These are phyloP conservation scores for Verbena officinalis DNA, from an alignment of 257 asterid species.

Conservation along the genomic window DNA sequence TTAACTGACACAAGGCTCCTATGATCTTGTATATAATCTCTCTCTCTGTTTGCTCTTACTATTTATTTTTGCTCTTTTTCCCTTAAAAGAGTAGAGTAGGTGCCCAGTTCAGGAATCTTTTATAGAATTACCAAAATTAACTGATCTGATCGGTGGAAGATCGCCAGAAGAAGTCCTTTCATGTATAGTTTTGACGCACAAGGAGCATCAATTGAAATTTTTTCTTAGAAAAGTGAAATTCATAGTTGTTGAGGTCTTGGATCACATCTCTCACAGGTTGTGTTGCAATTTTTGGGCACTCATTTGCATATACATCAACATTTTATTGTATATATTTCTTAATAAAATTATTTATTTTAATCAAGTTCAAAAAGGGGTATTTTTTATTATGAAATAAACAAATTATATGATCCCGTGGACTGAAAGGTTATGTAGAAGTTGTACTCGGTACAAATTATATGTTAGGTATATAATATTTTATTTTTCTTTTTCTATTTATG, in stretches of 20 bases:
- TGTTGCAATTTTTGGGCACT: too few species aligned
- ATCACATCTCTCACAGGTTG: not conserved
- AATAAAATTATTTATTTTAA: too few species aligned
- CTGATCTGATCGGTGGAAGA: constrained; percentile 32
- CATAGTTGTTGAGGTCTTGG: constrained; percentile 2
- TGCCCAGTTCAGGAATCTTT: constrained; percentile 26
- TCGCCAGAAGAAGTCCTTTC: constrained; percentile 35
- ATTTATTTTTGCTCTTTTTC: constrained; percentile 22
- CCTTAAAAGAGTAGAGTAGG: constrained; percentile 26
- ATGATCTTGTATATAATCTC: constrained; percentile 33
- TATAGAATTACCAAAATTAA: constrained; percentile 28
- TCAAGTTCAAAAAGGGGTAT: too few species aligned
- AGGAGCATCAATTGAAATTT: constrained; percentile 17
- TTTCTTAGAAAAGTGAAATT: not conserved
- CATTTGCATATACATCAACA: too few species aligned
- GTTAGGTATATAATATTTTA: too few species aligned
- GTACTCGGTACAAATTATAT: too few species aligned
- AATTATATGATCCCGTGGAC: too few species aligned
- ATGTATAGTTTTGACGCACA: constrained; percentile 35
- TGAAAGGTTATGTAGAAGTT: too few species aligned
- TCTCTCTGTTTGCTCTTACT: not conserved
- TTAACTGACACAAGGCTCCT: constrained; percentile 18
- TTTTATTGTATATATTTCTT: too few species aligned
- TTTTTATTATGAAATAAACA: too few species aligned
- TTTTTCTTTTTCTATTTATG: too few species aligned